A percentile compares a stretch with the other conserved stretches of the same genome.
Conservation (phyloP, 2,329 filamentous ascomycete species). For the Colletotrichum sp. region DNA sequence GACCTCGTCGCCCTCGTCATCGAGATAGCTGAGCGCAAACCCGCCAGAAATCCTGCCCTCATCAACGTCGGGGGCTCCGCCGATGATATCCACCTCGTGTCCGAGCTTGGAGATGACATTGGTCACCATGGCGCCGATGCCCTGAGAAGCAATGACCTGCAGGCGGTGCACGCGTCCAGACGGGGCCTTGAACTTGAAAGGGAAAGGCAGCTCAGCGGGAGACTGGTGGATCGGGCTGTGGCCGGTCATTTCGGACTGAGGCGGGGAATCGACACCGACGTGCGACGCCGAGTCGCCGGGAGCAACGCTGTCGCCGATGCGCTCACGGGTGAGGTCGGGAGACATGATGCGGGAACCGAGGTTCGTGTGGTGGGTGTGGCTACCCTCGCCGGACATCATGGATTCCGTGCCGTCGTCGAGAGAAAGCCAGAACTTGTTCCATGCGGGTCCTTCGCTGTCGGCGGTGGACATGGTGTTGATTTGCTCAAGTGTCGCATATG, state of each 20-base stretch:
- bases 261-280: conserved; percentile 78
- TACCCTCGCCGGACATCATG: conserved; percentile 90
- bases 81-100: conserved; percentile 79
- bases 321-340: conserved; percentile 75
- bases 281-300: conserved; percentile 96
- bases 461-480: conserved; percentile 92
- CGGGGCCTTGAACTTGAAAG: conserved; percentile 99
- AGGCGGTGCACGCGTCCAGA: conserved; percentile 92
- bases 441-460: conserved; percentile 92
- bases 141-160: conserved; percentile 80
- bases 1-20: conserved; percentile 95
- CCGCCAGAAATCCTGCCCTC: conserved; percentile 81
- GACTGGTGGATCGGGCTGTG: conserved; percentile 56
- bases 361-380: conserved; percentile 68
- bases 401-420: conserved; percentile 95
- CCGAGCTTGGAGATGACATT: conserved; percentile 86
- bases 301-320: conserved; percentile 79
- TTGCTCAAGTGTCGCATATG: conserved; percentile 96
- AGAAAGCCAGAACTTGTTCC: conserved; percentile 99
- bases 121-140: conserved; percentile 78
- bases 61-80: conserved; percentile 77
- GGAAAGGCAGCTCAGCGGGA: conserved; percentile 78
- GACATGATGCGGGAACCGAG: conserved; percentile 78
- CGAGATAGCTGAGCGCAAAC: conserved; percentile 93
- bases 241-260: conserved; percentile 64